Evolutionary conservation across 768 basidiomycete species (phyloP), one percentile per base, ranked within the genome.

Genomic region (Mycena kentingensis): DNA sequence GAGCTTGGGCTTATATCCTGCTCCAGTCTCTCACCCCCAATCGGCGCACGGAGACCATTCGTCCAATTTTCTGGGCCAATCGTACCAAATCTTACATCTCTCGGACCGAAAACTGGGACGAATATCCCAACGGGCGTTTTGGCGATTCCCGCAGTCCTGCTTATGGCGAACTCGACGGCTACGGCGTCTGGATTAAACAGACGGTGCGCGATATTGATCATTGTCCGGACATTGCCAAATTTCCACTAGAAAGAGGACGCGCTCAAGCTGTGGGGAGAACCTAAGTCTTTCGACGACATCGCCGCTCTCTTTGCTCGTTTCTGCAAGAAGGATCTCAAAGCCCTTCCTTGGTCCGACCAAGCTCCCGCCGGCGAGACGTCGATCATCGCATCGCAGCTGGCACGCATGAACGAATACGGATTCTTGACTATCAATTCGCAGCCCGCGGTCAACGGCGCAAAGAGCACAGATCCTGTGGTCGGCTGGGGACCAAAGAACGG

Each of bases 31-130:
- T 98, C 60, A 98, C 96, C 2, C 93, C 95, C 18, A 91, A 81
- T 65, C 81, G 97, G 51, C 88, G 96, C 44, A 78, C 84, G 58
- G 97, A 99, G 72, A 88, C 82, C 42, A 98, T 96, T 58, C 88
- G 97, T 28, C 97, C 97, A 3, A 98, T 99, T 65, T 98, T 98
- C 77, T 98, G 96, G 95, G 93, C 97, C 12, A 98, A 99, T 73
- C 81, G 96, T 32, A 82, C 93, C 31, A 90, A 94, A 65, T 97
- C 94, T 1, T 98, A 98, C 68, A 77, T 98, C 39, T 91, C 91
- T 7, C 88, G 96, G 48, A 98, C 97, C 13, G 94, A 97, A 67
- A 92, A 97, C 65, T 99, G 97, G 97, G 97, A 99, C 66, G 96
- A 98, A 68, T 98, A 97, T 70, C 97, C 97, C 44, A 99, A 99